Evolutionary conservation across 129 eudicot genomes (phyloP), one percentile per base, ranked within the genome.

Genomic region (Flaveria linearis): DNA sequence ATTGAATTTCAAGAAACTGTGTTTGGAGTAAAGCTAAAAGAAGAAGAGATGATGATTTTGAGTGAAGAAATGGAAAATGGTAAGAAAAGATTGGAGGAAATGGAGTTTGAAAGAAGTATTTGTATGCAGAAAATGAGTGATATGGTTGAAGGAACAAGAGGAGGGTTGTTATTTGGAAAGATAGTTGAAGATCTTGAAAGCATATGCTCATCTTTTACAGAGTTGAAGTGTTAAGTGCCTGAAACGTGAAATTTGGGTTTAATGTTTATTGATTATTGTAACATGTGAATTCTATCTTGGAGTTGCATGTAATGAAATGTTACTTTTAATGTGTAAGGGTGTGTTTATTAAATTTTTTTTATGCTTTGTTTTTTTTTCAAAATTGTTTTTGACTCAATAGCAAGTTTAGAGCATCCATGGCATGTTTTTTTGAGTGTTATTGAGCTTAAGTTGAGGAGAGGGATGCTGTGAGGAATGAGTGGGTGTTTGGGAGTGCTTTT

Each of bases 181-280:
- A 57, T 93, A 55, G 83, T 77, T 84, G 79, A 79, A 61, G 96
- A 87, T 74, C 85, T 94, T 51, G 81, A 87, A 71, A 82, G 61
- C 69, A 75, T 91, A 46, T 66, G 72, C 43, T 83, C 49, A 36
- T 91, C 90, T 7, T 75, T 95, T 70, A 10, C 73, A 68, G 96
- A 89, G 77, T 69, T 90, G 78, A 83, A 85, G 65, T 83, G 66
- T 83, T 87, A 60, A 33, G 81, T 87, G 66, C 80, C 89, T 78
- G 82, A 77, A 61, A 57, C 69, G 56, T 56, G 74, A 58, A 45
- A 30, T 51, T 66, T 73, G 45, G 10, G n/a, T 68, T 64, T 28
- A 51, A 33, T 71, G 64, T 25, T 72, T 45, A 18, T 56, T 52
- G 52, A 63, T 51, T 70, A 49, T 25, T 22, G 6, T 60, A 62